Conservation (phyloP, 345 rosid genomes). For the Toxicodendron radicans region DNA sequence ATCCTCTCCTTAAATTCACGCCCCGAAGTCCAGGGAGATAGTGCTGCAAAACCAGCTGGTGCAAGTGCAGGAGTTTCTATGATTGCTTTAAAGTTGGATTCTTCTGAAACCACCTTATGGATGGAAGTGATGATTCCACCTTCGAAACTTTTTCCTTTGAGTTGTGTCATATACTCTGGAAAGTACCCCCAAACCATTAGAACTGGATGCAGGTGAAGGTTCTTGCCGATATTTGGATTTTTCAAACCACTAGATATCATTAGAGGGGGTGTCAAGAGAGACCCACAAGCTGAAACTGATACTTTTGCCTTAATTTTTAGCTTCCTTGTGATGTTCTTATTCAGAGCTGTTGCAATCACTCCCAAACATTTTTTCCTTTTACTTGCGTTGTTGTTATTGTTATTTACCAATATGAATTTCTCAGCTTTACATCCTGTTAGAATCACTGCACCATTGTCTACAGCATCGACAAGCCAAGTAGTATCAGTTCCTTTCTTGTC, state of each 20-base stretch:
- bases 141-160: constrained; percentile 44
- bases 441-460: constrained; percentile 49
- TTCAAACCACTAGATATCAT: constrained; percentile 63
- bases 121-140: constrained; percentile 73
- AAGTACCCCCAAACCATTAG: constrained; percentile 71
- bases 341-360: constrained; percentile 24
- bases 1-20: constrained; percentile 53
- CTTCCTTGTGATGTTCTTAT: constrained; percentile 31
- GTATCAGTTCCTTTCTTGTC: constrained; percentile 60
- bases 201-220: constrained; percentile 64
- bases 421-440: constrained; percentile 60
- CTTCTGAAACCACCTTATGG: constrained; percentile 41
- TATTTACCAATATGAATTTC: constrained; percentile 41
- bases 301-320: constrained; percentile 59
- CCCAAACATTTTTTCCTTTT: constrained; percentile 51
- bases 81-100: constrained; percentile 45
- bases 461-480: constrained; percentile 76
- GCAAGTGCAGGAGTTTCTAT: constrained; percentile 61
- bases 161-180: constrained; percentile 35
- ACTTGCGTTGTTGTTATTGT: constrained; percentile 20
- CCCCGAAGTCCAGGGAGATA: constrained; percentile 70
- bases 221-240: constrained; percentile 57
- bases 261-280: constrained; percentile 62
- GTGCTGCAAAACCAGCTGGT: constrained; percentile 57
- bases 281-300: constrained; percentile 64